Conservation (phyloP, 2,329 filamentous ascomycete species). For the Gremmenia infestans region DNA sequence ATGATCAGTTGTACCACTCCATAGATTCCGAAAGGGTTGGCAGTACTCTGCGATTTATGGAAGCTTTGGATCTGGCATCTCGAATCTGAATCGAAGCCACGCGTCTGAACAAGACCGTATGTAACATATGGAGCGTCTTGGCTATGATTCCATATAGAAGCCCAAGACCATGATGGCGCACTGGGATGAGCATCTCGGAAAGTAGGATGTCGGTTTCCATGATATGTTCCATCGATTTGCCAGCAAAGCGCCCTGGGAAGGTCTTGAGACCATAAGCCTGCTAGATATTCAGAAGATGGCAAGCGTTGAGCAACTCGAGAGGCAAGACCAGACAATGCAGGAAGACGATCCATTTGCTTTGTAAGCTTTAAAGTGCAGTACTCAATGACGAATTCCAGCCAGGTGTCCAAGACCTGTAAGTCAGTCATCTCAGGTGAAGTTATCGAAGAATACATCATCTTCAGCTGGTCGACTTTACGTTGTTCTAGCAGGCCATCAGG, state of each 20-base stretch:
- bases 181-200: background rate
- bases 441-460: background rate
- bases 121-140: background rate
- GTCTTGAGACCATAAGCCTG: background rate
- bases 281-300: background rate
- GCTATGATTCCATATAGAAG: background rate
- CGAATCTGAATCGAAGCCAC: background rate
- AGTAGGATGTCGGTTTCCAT: background rate
- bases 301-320: background rate
- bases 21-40: background rate
- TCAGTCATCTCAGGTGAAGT: background rate
- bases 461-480: background rate
- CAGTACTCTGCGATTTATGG: background rate
- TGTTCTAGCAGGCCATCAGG: background rate
- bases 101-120: background rate
- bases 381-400: background rate
- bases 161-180: slow-evolving; percentile 1
- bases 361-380: background rate
- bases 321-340: background rate
- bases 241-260: slow-evolving; percentile 1
- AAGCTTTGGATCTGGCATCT: background rate
- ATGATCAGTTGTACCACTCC: background rate
- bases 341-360: slow-evolving; percentile 1
- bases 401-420: background rate
- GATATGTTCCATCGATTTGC: background rate